A percentile compares a stretch with the other conserved stretches of the same genome.
These are phyloP conservation scores for Lasiosphaeris hirsuta DNA, from an alignment of 495 filamentous ascomycete genomes.

Conservation along the genomic window DNA sequence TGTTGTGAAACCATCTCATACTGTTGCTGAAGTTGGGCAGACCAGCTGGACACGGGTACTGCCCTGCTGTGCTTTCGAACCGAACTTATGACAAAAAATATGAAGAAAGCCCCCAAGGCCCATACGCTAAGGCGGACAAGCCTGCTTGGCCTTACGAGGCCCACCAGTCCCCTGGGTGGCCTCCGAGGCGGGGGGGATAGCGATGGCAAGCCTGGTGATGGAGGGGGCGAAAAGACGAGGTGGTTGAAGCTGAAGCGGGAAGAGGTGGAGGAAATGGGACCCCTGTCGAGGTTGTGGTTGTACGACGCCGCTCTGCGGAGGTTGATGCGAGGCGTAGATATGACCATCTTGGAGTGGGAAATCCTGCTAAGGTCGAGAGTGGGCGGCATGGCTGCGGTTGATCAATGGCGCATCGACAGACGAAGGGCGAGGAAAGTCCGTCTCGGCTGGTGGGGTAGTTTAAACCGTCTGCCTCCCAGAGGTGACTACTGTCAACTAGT, in stretches of 20 bases:
- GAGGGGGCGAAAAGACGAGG: conserved; percentile 59
- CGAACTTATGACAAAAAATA: conserved; percentile 33
- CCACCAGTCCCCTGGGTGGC: conserved; percentile 31
- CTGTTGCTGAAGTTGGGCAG: conserved; percentile 27
- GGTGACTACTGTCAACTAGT: too few species aligned
- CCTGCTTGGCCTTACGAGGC: conserved; percentile 42
- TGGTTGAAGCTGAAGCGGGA: conserved; percentile 60
- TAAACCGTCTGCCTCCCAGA: too few species aligned
- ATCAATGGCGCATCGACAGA: background rate
- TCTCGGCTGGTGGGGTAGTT: too few species aligned
- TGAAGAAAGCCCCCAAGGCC: conserved; percentile 34
- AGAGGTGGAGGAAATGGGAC: conserved; percentile 50
- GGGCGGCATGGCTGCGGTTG: conserved; percentile 40
- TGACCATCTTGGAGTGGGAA: conserved; percentile 48
- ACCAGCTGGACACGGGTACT: conserved; percentile 32
- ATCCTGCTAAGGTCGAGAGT: conserved; percentile 47
- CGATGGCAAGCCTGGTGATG: conserved; percentile 62
- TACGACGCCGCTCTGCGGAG: conserved; percentile 48
- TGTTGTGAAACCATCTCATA: conserved; percentile 53
- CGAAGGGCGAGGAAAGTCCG: too few species aligned
- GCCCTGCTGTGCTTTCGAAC: conserved; percentile 21
- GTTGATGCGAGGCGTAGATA: conserved; percentile 49
- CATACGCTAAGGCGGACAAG: conserved; percentile 45
- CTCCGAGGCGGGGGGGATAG: conserved; percentile 60
- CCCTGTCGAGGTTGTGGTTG: conserved; percentile 45